A percentile compares a stretch with the other conserved stretches of the same genome.
These are phyloP conservation scores for Tolypocladium album DNA, from an alignment of 2,329 filamentous ascomycete genomes.

Conservation along the genomic window DNA sequence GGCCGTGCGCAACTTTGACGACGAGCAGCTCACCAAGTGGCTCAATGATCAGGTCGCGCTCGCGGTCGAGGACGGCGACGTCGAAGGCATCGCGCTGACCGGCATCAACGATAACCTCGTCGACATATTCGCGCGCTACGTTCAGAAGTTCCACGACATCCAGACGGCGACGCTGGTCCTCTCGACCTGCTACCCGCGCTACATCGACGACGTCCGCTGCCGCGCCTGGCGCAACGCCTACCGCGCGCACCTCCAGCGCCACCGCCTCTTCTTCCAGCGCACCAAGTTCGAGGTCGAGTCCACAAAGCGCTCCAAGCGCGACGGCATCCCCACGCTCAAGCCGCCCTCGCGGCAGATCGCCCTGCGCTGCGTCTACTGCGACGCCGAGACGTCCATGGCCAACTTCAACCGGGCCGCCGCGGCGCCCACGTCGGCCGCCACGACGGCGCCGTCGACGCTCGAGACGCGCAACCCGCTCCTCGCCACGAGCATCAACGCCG, in stretches of 20 bases:
- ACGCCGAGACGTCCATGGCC: constrained; percentile 43
- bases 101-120: constrained; percentile 64
- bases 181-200: constrained; percentile 63
- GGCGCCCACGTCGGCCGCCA: constrained; percentile 8
- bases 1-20: constrained; percentile 55
- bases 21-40: constrained; percentile 54
- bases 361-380: constrained; percentile 69
- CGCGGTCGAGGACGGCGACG: constrained; percentile 55
- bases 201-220: constrained; percentile 68
- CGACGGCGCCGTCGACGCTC: constrained; percentile 10
- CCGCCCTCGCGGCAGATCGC: constrained; percentile 59
- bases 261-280: constrained; percentile 63
- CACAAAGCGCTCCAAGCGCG: constrained; percentile 55
- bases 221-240: constrained; percentile 64
- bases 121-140: constrained; percentile 65
- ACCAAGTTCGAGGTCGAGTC: constrained; percentile 72
- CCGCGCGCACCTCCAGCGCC: constrained; percentile 59
- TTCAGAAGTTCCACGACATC: constrained; percentile 65
- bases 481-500: constrained; percentile 45
- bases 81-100: constrained; percentile 68
- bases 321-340: constrained; percentile 51
- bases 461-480: constrained; percentile 44
- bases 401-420: constrained; percentile 18
- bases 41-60: constrained; percentile 53
- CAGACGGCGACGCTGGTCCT: constrained; percentile 70